A percentile compares a stretch with the other conserved stretches of the same genome.
These are phyloP conservation scores for Populus nigra DNA, from an alignment of 345 rosid genomes.

Conservation along the genomic window DNA sequence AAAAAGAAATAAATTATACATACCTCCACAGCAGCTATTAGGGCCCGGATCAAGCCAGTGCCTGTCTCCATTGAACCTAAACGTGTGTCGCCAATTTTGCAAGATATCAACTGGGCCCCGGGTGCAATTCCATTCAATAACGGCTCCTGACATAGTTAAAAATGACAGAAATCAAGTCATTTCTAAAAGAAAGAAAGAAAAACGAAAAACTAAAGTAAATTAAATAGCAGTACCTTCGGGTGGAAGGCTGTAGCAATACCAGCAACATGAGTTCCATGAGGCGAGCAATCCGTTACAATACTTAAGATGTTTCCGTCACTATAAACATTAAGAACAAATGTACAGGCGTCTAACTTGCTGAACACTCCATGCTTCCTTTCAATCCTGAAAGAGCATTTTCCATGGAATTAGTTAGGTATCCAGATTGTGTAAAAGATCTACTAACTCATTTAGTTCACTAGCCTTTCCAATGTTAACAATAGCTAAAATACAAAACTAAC, in stretches of 20 bases:
- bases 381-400: constrained; percentile 43
- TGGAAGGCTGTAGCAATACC: constrained; percentile 95
- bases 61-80: constrained; percentile 98
- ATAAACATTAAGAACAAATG: constrained; percentile 76
- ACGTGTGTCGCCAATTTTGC: constrained; percentile 96
- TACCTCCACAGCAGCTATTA: constrained; percentile 93
- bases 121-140: constrained; percentile 95
- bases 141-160: constrained; percentile 56
- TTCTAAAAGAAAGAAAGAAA: constrained; percentile 6
- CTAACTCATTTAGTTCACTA: not conserved
- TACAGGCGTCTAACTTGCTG: constrained; percentile 94
- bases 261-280: constrained; percentile 98
- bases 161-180: constrained; percentile 7
- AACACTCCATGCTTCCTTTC: constrained; percentile 84
- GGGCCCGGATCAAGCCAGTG: constrained; percentile 85
- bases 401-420: not conserved
- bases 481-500: not conserved
- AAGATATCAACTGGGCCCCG: constrained; percentile 93
- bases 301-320: constrained; percentile 82
- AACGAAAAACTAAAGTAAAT: constrained; percentile 2
- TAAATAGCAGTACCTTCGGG: constrained; percentile 56
- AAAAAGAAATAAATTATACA: constrained; percentile 9
- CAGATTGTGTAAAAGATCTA: not conserved
- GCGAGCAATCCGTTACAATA: constrained; percentile 90
- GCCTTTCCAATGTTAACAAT: not conserved